Percentiles rank a stretch among this genome's conserved stretches.
These are phyloP conservation scores for Apostasia shenzhenica DNA, from an alignment of 106 monocot species.

Conservation along the genomic window DNA sequence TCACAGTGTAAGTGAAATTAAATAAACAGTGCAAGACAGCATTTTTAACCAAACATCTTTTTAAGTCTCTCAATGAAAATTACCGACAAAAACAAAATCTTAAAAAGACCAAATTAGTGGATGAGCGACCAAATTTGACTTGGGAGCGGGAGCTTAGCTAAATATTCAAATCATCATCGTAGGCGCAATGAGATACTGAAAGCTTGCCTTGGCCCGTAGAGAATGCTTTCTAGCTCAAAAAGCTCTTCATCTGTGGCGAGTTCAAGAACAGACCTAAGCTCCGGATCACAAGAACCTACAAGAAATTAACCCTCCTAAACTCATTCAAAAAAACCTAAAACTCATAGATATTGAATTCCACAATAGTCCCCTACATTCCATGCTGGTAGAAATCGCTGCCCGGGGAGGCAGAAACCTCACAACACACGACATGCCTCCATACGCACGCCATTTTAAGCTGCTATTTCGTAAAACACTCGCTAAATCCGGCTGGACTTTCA, in stretches of 20 bases:
- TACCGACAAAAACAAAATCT: too few species aligned
- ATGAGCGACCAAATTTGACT: too few species aligned
- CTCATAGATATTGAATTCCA: too few species aligned
- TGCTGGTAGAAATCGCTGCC: constrained; percentile 11
- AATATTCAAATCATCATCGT: too few species aligned
- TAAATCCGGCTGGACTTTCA: not conserved
- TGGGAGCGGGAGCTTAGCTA: too few species aligned
- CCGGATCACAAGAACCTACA: constrained; percentile 59
- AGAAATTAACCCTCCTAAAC: not conserved
- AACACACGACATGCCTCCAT: not conserved
- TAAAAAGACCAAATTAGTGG: too few species aligned
- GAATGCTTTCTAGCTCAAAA: constrained; percentile 73
- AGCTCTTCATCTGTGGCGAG: constrained; percentile 78
- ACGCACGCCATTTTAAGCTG: not conserved
- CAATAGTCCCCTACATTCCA: constrained; percentile 13
- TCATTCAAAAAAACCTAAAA: not conserved
- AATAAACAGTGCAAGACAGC: too few species aligned
- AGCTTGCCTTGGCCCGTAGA: constrained; percentile 72
- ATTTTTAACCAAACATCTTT: too few species aligned
- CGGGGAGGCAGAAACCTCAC: constrained; percentile 12
- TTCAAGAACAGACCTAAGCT: constrained; percentile 84
- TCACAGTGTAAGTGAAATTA: too few species aligned
- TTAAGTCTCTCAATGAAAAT: too few species aligned
- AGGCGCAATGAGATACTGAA: not conserved
- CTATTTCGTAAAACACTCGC: not conserved